phyloP scores from a whole-genome alignment of 768 basidiomycete genomes.

The Tulasnella sp. region DNA sequence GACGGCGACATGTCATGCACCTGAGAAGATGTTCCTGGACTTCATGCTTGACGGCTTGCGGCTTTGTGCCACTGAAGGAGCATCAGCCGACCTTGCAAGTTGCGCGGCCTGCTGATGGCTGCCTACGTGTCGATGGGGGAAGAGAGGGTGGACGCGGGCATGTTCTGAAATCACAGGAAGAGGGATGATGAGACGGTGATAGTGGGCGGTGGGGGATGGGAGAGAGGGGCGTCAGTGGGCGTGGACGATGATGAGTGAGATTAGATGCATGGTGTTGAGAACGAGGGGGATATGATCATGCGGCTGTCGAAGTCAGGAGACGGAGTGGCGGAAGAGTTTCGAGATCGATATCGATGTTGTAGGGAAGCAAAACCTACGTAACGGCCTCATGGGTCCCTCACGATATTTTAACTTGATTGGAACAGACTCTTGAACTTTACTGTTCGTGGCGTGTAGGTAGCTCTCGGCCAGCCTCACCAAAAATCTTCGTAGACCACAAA shows the following conservation, averaged over 20 bases:
- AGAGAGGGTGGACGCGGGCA: not conserved
- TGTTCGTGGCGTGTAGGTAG: too few species aligned
- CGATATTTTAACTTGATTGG: too few species aligned
- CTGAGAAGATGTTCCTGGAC: not conserved
- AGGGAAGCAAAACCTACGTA: too few species aligned
- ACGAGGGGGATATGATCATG: not conserved
- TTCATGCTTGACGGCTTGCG: slow-evolving; percentile 11
- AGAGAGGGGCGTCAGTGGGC: not conserved
- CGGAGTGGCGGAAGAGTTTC: not conserved
- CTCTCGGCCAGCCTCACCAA: too few species aligned
- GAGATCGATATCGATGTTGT: too few species aligned
- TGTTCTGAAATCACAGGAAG: not conserved
- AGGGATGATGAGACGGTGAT: not conserved
- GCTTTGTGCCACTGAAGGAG: not conserved
- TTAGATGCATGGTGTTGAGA: not conserved
- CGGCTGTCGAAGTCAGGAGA: not conserved
- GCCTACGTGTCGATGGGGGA: not conserved
- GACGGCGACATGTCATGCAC: not conserved
- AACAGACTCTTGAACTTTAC: too few species aligned
- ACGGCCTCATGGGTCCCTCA: too few species aligned
- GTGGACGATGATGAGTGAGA: not conserved
- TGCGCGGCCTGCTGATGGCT: not conserved
- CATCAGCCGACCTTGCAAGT: slow-evolving; percentile 8
- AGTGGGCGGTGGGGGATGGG: not conserved
- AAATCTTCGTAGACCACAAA: too few species aligned